Percentiles rank a stretch among this genome's conserved stretches.
Conservation (phyloP, 192 early-diverging fungal species). For the Backusella psychrophila region DNA sequence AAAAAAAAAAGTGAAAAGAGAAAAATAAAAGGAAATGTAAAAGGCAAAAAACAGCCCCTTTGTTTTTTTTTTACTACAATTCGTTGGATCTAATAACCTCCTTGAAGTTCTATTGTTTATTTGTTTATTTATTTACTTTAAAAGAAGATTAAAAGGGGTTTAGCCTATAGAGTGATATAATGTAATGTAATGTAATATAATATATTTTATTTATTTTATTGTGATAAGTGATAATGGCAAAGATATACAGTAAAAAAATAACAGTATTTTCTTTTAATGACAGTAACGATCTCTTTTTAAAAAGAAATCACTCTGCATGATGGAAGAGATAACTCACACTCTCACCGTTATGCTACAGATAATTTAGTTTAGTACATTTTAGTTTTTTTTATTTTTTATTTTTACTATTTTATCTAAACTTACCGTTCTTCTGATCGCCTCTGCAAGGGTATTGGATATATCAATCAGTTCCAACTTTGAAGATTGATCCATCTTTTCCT, state of each 20-base stretch:
- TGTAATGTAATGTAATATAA: not conserved
- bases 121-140: not conserved
- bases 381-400: not conserved
- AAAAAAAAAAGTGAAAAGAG: not conserved
- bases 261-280: not conserved
- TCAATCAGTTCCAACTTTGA: conserved; percentile 87
- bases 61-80: not conserved
- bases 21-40: not conserved
- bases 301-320: conserved; percentile 22
- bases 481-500: conserved; percentile 64
- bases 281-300: not conserved
- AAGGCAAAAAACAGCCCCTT: not conserved
- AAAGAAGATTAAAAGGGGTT: not conserved
- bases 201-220: not conserved
- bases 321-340: conserved; percentile 36
- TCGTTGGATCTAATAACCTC: not conserved
- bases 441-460: conserved; percentile 84
- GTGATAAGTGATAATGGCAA: not conserved
- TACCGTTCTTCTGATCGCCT: conserved; percentile 81
- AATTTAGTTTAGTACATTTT: not conserved
- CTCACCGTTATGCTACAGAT: conserved; percentile 32
- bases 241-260: not conserved
- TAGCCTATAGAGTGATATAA: not conserved
- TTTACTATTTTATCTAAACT: not conserved
- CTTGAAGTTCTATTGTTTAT: not conserved